Conservation (phyloP, 2,329 filamentous ascomycete genomes). For the Emergomyces orientalis region DNA sequence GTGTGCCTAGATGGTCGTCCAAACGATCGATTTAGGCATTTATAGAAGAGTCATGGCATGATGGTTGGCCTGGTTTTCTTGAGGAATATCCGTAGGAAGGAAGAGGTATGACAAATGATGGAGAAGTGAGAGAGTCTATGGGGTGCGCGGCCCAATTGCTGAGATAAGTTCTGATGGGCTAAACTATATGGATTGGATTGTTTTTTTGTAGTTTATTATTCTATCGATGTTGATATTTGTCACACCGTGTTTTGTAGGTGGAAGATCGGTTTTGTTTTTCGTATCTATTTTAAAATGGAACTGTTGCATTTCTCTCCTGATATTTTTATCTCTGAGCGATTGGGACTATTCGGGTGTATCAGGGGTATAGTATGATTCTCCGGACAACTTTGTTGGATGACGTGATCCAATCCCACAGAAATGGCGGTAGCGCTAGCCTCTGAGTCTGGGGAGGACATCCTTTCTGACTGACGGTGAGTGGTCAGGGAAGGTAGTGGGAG, state of each 20-base stretch:
- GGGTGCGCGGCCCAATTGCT: neutral
- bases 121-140: neutral
- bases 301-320: neutral
- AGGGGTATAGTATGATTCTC: neutral
- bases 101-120: neutral
- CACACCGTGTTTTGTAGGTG: neutral
- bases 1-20: neutral
- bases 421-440: neutral
- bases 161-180: neutral
- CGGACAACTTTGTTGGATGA: neutral
- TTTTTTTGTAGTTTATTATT: neutral
- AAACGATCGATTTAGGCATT: neutral
- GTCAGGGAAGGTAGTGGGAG: neutral
- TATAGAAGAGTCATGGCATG: neutral
- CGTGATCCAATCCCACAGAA: neutral
- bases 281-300: neutral
- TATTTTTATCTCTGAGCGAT: neutral
- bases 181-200: neutral
- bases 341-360: neutral
- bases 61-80: neutral
- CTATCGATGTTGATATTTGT: neutral
- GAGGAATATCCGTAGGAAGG: neutral
- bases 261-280: neutral
- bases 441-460: neutral
- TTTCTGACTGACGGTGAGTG: neutral